Percentiles rank a stretch among this genome's conserved stretches.
Conservation (phyloP, 1,284 basidiomycete genomes). For the Rhodotorula sp. region DNA sequence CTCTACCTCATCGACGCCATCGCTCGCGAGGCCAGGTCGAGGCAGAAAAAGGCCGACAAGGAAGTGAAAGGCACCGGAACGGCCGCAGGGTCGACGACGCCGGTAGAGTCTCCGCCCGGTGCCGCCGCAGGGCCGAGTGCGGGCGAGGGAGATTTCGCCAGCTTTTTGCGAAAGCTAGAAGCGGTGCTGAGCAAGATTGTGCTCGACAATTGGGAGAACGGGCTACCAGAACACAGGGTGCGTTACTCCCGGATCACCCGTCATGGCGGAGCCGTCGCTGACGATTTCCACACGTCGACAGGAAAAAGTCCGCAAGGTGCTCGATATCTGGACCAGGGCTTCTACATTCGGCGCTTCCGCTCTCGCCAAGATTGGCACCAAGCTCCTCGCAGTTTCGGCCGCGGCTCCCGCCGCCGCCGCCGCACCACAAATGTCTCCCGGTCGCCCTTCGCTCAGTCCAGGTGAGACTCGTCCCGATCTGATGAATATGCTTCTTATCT, state of each 20-base stretch:
- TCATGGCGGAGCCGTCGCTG: neutral
- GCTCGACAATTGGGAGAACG: slow-evolving; percentile 68
- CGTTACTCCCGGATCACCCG: slow-evolving; percentile 52
- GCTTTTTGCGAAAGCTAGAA: slow-evolving; percentile 80
- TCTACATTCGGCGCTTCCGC: slow-evolving; percentile 75
- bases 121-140: neutral
- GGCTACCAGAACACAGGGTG: slow-evolving; percentile 74
- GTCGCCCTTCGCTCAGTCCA: slow-evolving; percentile 14
- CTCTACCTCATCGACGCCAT: slow-evolving; percentile 89
- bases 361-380: slow-evolving; percentile 48
- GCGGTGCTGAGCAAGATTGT: slow-evolving; percentile 79
- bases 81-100: slow-evolving; percentile 24
- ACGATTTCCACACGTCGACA: slow-evolving; percentile 50
- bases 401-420: neutral
- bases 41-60: slow-evolving; percentile 60
- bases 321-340: slow-evolving; percentile 90
- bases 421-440: neutral
- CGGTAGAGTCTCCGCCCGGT: slow-evolving; percentile 7
- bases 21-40: slow-evolving; percentile 71
- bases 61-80: slow-evolving; percentile 19
- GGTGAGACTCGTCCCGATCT: slow-evolving; percentile 8
- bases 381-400: slow-evolving; percentile 21
- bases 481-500: too few species aligned
- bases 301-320: slow-evolving; percentile 92
- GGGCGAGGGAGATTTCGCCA: slow-evolving; percentile 64